A percentile compares a stretch with the other conserved stretches of the same genome.
These are phyloP conservation scores for Termitomyces sp. DNA, from an alignment of 768 basidiomycete genomes.

Conservation along the genomic window DNA sequence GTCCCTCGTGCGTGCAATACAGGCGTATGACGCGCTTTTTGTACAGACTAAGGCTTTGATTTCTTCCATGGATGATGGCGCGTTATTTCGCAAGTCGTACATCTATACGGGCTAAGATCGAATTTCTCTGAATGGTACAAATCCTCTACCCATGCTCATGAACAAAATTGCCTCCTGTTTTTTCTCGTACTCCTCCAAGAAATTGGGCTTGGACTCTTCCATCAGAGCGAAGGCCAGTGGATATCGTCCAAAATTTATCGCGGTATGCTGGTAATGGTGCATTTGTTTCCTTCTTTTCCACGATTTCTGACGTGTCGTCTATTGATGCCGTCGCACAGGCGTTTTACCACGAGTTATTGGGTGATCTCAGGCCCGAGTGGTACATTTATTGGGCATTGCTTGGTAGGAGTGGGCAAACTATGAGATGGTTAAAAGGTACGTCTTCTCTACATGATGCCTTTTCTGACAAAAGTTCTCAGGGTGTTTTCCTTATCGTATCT, in stretches of 20 bases:
- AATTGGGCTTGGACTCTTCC: conserved; percentile 53
- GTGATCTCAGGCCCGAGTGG: conserved; percentile 32
- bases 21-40: too few species aligned
- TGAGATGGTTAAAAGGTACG: conserved; percentile 53
- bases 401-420: conserved; percentile 57
- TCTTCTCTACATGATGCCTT: conserved; percentile 2
- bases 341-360: conserved; percentile 46
- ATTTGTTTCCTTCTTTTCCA: conserved; percentile 9
- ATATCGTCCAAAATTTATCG: conserved; percentile 50
- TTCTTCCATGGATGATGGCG: too few species aligned
- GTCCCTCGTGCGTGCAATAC: too few species aligned
- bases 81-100: too few species aligned
- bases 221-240: conserved; percentile 43
- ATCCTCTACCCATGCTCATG: conserved; percentile 24
- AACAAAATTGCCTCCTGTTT: conserved; percentile 39
- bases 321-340: conserved; percentile 27
- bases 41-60: too few species aligned
- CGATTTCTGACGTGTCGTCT: neutral
- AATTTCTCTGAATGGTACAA: conserved; percentile 27
- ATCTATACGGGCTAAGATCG: too few species aligned
- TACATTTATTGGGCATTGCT: conserved; percentile 28
- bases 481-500: too few species aligned
- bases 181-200: conserved; percentile 49
- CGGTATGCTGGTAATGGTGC: conserved; percentile 56
- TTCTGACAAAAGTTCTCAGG: neutral